Evolutionary conservation across 805 yeast genomes (phyloP), one percentile per base, ranked within the genome.

Genomic region (Candida ipomoeae): DNA sequence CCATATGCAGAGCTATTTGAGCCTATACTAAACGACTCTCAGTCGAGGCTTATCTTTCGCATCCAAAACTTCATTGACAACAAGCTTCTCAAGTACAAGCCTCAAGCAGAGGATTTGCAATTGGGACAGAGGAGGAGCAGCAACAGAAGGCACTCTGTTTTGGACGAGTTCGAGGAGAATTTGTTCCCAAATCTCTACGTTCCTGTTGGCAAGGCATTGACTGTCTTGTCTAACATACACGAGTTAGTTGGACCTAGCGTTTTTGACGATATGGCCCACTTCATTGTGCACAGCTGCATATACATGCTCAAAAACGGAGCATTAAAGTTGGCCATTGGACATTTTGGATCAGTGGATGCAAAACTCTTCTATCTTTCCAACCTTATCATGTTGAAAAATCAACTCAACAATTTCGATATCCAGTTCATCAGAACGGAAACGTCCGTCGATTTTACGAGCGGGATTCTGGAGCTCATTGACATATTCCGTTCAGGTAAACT

Each of bases 241-340:
- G 95, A 88, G 59, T 71, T 90, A 59, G 79, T 92, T 35, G 84
- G 85, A 56, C 82, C 91, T 2, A 70, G 78, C 11, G 87, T 89
- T 1, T 92, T 91, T 68, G 96, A 89, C 63, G 96, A 89, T 61
- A 69, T 91, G 55, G 96, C 97, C 0, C 96, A 89, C 64, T 82
- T 86, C 50, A 83, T 89, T 47, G 87, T 92, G 3, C 96, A 88
- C 62, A 79, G 85, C 40, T 84, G 94, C 58, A 79, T 89, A 35
- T 60, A 69, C 14, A 81, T 94, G 6, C 67, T 89, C 57, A 78
- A 79, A 49, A 66, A 66, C 14, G 85, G 86, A 11, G 67, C 69
- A 17, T 77, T 77, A 55, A 68, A 73, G 3, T 59, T 79, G 21
- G 75, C 81, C 6, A 57, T 65, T 34, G 58, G 71, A 6, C 68